phyloP scores from a whole-genome alignment of 2,329 filamentous ascomycete genomes.

The Coniochaeta sp. region DNA sequence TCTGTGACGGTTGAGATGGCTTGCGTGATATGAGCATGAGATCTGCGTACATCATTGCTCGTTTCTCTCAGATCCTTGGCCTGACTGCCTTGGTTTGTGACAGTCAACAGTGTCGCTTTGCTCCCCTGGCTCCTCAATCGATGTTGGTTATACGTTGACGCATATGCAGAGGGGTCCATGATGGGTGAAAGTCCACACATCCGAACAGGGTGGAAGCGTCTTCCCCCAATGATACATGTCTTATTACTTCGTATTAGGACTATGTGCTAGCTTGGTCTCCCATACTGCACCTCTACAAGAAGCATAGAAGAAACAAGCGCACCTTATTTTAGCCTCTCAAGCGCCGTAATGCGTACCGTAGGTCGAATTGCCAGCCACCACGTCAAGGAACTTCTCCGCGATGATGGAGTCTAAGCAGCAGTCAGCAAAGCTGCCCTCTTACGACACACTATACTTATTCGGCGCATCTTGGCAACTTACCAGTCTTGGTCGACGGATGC shows the following conservation, averaged over 20 bases:
- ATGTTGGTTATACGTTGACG: neutral
- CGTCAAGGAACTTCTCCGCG: slow-evolving; percentile 31
- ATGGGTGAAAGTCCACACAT: neutral
- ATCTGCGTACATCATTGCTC: neutral
- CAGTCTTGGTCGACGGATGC: slow-evolving; percentile 61
- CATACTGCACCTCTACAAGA: neutral
- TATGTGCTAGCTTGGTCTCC: neutral
- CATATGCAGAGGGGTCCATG: neutral
- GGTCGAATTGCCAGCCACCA: slow-evolving; percentile 29
- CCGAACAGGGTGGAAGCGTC: neutral
- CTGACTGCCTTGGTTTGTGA: neutral
- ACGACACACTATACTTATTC: neutral
- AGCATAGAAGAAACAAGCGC: too few species aligned
- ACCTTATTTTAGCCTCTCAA: neutral
- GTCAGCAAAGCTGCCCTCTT: neutral
- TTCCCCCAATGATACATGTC: neutral
- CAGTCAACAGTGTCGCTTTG: neutral
- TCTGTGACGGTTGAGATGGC: neutral
- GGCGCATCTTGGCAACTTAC: slow-evolving; percentile 28
- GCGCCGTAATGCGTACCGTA: slow-evolving; percentile 26
- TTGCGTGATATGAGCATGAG: neutral
- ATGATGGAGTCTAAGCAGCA: slow-evolving; percentile 25
- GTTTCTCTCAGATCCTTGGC: neutral
- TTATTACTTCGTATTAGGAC: neutral
- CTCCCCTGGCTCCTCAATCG: too few species aligned